Percentiles rank a stretch among this genome's conserved stretches.
These are phyloP conservation scores for Maudiozyma barnettii DNA, from an alignment of 805 yeast species.

Conservation along the genomic window DNA sequence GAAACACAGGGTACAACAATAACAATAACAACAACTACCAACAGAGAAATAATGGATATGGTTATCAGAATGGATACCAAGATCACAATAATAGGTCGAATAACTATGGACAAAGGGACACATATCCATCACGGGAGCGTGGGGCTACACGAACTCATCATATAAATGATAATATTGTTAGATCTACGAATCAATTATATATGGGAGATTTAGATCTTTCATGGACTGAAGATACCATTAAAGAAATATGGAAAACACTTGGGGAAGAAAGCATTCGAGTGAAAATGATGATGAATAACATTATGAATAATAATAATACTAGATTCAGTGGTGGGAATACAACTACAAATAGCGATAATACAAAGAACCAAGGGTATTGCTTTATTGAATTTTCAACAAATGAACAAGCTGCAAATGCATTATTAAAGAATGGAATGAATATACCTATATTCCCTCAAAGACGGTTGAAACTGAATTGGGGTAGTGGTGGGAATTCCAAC, in stretches of 20 bases:
- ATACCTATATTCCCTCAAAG: slow-evolving; percentile 52
- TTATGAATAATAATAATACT: neutral
- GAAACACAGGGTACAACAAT: neutral
- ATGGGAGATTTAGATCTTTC: slow-evolving; percentile 87
- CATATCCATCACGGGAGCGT: neutral
- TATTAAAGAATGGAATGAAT: slow-evolving; percentile 55
- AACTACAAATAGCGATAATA: neutral
- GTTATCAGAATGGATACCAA: neutral
- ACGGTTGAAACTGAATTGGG: slow-evolving; percentile 70
- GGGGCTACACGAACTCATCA: neutral
- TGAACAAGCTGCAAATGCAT: slow-evolving; percentile 55
- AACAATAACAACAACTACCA: neutral
- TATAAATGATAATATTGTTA: neutral
- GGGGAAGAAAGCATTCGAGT: slow-evolving; percentile 55
- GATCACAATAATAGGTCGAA: neutral
- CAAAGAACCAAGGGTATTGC: slow-evolving; percentile 59
- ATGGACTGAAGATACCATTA: slow-evolving; percentile 67
- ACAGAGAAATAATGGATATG: neutral
- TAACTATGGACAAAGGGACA: neutral
- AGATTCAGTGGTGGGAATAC: neutral
- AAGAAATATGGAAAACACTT: slow-evolving; percentile 56
- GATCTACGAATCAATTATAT: slow-evolving; percentile 32
- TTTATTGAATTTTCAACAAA: slow-evolving; percentile 63
- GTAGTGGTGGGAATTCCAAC: slow-evolving; percentile 21
- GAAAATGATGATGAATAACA: slow-evolving; percentile 60